phyloP scores from a whole-genome alignment of 441 rosid genomes.

The Omphalea diandra region DNA sequence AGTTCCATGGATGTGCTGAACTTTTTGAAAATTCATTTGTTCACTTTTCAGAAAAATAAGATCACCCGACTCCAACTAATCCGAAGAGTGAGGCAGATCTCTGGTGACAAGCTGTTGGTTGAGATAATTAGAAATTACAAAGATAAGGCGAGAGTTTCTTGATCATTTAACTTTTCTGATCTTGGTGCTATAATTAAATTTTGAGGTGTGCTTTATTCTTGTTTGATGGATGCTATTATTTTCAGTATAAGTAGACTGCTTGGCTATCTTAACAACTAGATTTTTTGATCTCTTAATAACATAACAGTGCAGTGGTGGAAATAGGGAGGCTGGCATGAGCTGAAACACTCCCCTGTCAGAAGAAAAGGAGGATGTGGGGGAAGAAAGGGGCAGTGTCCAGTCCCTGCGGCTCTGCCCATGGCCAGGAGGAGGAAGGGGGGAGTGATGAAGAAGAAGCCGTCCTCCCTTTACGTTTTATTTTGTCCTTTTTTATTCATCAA shows the following conservation, averaged over 20 bases:
- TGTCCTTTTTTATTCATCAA: no score
- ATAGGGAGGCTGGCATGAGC: no score
- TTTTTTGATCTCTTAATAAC: neutral
- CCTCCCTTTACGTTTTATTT: no score
- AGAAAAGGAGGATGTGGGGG: no score
- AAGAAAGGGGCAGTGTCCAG: no score
- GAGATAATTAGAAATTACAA: constrained; percentile 27
- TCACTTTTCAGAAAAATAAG: constrained; percentile 30
- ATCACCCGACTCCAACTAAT: constrained; percentile 30
- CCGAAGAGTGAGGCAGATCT: constrained; percentile 32
- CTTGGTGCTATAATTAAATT: neutral
- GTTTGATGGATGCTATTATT: no score
- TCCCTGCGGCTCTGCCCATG: no score
- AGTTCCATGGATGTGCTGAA: neutral
- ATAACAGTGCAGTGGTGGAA: no score
- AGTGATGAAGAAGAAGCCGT: no score
- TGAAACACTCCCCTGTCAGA: no score
- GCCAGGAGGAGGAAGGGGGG: no score
- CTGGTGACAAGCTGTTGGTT: constrained; percentile 38
- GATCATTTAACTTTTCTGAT: neutral
- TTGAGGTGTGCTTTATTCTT: neutral
- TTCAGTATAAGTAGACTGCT: neutral
- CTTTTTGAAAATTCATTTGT: neutral
- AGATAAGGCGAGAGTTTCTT: constrained; percentile 17
- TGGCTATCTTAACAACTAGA: no score